Evolutionary conservation across 169 alveolate genomes (phyloP), one percentile per base, ranked within the genome.

Genomic region (Plasmodium vivax): DNA sequence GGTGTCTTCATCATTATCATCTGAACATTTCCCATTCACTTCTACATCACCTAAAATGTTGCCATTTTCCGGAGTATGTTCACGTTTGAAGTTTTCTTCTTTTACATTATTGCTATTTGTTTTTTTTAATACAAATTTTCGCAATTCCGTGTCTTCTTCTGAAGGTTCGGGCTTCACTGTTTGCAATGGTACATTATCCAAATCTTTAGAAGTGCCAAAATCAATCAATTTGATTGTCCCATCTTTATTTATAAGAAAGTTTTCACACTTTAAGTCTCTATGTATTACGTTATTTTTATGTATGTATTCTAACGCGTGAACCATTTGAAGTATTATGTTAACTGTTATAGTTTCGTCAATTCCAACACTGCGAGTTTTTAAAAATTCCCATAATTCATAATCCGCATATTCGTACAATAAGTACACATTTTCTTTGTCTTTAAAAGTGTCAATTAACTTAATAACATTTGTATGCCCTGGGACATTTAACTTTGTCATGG

Each of bases 251-350:
- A 97, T 97, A 41, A 98, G 98, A 19, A 99, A 92, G 92, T 99
- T 99, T 96, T 99, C 99, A 38, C 98, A 97, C 96, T 96, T 98
- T 74, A 98, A 83, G 95, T 99, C 99, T 77, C 99, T 97, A 93
- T 99, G 99, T 83, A 98, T 96, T 34, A 99, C 97, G 92, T 97
- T 96, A 83, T 96, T 97, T 77, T 96, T 83, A 85, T 99, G 99
- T 47, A 98, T 94, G 94, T 98, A 98, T 91, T 98, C 99, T 56
- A 98, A 75, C 19, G 98, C 98, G 30, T 83, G 81, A 82, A 97
- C 85, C 58, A 97, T 95, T 79, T 97, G 99, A 47, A 96, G 85
- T 54, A 97, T 94, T 47, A 92, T 45, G 51, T 74, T 47, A 58
- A 96, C 84, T 8, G 98, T 97, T 54, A 96, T 75, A 30, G 79